These are phyloP conservation scores for Silene uniflora DNA, from an alignment of 148 eudicot species.

Conservation along the genomic window DNA sequence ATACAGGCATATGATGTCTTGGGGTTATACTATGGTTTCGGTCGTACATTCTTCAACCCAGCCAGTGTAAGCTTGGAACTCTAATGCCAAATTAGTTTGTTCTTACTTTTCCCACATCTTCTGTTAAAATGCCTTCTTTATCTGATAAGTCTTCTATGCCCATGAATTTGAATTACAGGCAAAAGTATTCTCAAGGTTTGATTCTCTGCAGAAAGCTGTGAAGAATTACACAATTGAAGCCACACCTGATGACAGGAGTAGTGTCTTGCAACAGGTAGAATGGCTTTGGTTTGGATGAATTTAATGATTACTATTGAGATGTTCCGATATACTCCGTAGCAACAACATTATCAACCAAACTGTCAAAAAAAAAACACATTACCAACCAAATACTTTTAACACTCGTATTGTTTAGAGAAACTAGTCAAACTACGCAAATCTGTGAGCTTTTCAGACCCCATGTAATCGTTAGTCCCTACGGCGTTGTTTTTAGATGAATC, in stretches of 20 bases:
- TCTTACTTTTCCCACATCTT: background rate
- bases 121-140: conserved; percentile 7
- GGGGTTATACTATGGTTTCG: conserved; percentile 84
- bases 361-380: no score
- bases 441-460: no score
- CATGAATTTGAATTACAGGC: conserved; percentile 35
- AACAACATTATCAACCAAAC: no score
- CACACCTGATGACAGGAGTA: conserved; percentile 71
- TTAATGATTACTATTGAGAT: background rate
- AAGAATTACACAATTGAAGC: conserved; percentile 89
- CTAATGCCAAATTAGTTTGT: background rate
- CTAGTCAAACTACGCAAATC: no score
- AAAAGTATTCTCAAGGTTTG: conserved; percentile 71
- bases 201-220: conserved; percentile 52
- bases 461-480: no score
- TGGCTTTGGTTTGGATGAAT: background rate
- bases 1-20: conserved; percentile 83
- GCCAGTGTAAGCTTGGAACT: conserved; percentile 58
- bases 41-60: conserved; percentile 94
- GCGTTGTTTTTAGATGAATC: no score
- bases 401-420: no score
- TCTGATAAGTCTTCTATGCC: background rate
- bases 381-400: background rate
- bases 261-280: conserved; percentile 86
- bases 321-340: background rate